phyloP scores from a whole-genome alignment of 1,284 basidiomycete genomes.

The Cutaneotrichosporon spelunceum region DNA sequence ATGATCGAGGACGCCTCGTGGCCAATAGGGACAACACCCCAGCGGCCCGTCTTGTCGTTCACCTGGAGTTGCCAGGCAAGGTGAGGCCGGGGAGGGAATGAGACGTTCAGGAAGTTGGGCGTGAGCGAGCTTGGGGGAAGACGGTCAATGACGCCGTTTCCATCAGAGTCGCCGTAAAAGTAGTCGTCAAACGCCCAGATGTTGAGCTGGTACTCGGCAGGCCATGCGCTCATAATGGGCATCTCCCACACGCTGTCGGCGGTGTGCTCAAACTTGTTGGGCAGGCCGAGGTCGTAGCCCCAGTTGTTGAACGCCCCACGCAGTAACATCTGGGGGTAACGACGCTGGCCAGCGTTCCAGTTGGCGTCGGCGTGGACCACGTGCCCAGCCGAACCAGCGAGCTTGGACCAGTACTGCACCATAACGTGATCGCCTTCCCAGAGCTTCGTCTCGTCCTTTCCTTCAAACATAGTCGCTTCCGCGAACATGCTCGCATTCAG shows the following conservation, averaged over 20 bases:
- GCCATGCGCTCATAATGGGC: slow-evolving; percentile 77
- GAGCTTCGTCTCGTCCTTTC: slow-evolving; percentile 54
- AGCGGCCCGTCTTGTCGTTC: slow-evolving; percentile 70
- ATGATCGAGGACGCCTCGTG: slow-evolving; percentile 72
- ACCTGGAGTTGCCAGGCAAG: slow-evolving; percentile 78
- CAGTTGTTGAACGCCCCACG: slow-evolving; percentile 84
- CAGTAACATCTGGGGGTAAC: slow-evolving; percentile 77
- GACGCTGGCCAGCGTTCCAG: slow-evolving; percentile 61
- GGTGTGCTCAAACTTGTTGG: slow-evolving; percentile 63
- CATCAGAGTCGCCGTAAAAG: slow-evolving; percentile 84
- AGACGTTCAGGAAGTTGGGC: slow-evolving; percentile 84
- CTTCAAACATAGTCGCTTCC: slow-evolving; percentile 27
- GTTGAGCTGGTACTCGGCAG: slow-evolving; percentile 79
- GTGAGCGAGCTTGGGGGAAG: slow-evolving; percentile 76
- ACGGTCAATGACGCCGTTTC: slow-evolving; percentile 80
- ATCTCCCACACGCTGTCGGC: slow-evolving; percentile 55
- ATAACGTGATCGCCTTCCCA: slow-evolving; percentile 82
- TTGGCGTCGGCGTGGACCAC: slow-evolving; percentile 73
- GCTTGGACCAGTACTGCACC: slow-evolving; percentile 79
- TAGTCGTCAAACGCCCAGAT: slow-evolving; percentile 82
- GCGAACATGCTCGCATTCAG: slow-evolving; percentile 62
- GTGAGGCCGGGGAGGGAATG: slow-evolving; percentile 58
- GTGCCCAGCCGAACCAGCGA: slow-evolving; percentile 61
- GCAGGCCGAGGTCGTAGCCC: slow-evolving; percentile 80
- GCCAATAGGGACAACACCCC: slow-evolving; percentile 75